Base-by-base conservation (phyloP, 345 rosid genomes). In the Salix caprea region DNA sequence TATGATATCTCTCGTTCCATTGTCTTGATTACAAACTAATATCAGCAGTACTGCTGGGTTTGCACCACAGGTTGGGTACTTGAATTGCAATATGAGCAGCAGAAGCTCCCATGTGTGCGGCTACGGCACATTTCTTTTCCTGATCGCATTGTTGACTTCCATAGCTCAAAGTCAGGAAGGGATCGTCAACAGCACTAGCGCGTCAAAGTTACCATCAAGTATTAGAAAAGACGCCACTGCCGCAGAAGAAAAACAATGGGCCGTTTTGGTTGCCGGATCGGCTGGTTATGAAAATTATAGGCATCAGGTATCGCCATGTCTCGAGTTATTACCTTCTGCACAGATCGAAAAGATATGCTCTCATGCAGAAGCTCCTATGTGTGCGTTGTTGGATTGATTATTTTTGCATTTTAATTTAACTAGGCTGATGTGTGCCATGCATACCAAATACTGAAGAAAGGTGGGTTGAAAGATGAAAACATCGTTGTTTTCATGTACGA, bases 391-490 rank as follows among this genome's bases (percentile, higher is more conserved):
- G 21, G 37, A 8, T 14, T 8, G 18, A 52, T 61, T 9, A 6
- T 5, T 24, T 10, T 1, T 10, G 13, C 3, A 11, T 52, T 2
- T 4, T 5, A 1, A 42, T 61, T 4, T 73, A 54, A 73, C 46
- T 26, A 91, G 93, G 93, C 97, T 21, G 91, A 92, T 79, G 75
- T 89, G 28, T 89, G 97, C 72, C 97, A 92, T 77, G 95, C 95
- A 4, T 91, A 92, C 74, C 95, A 91, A 61, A 74, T 83, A 9
- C 67, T 89, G 65, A 83, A 76, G 70, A 84, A 74, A 50, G 92
- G 91, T 1, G 97, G 95, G 64, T 1, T 89, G 67, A 81, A 85
- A 66, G 95, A 91, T 5, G 92, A 92, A 58, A 92, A 92, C 82
- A 92, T 91, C 21, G 82, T 90, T 15, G 95, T 92, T 50, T 89